Percentiles rank a stretch among this genome's conserved stretches.
Evolutionary conservation across 2,329 filamentous ascomycete species (phyloP).

Genomic region (Pezicula carpinea): DNA sequence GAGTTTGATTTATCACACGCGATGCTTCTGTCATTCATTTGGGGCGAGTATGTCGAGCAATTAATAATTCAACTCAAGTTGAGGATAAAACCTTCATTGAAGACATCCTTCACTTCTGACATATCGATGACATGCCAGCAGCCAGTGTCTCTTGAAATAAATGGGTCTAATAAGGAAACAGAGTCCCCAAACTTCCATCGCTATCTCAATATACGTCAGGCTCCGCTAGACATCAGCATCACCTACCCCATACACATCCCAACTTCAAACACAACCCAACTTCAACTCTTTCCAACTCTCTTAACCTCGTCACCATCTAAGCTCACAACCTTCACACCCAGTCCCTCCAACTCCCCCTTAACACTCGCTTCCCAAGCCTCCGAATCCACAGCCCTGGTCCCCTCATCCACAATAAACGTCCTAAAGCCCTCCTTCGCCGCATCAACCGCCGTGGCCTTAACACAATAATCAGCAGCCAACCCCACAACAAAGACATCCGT

Average conservation of each 20-base stretch:
- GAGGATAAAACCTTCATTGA: too few relatives aligned
- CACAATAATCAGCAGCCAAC: conserved; percentile 85
- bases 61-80: too few relatives aligned
- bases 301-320: conserved; percentile 51
- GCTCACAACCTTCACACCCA: conserved; percentile 60
- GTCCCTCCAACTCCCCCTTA: conserved; percentile 47
- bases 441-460: conserved; percentile 76
- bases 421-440: conserved; percentile 70
- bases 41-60: too few relatives aligned
- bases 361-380: conserved; percentile 48
- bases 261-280: neutral
- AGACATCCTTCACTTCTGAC: too few relatives aligned
- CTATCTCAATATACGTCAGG: too few relatives aligned
- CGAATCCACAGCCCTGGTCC: conserved; percentile 66
- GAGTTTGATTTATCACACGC: too few relatives aligned
- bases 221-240: neutral
- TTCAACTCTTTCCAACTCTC: conserved; percentile 33
- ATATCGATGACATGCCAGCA: too few relatives aligned
- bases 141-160: too few relatives aligned
- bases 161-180: too few relatives aligned
- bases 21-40: too few relatives aligned
- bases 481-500: conserved; percentile 85
- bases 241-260: neutral
- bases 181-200: too few relatives aligned
- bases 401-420: conserved; percentile 75